Conservation (phyloP, 2,329 filamentous ascomycete species). For the Coniella vitis region DNA sequence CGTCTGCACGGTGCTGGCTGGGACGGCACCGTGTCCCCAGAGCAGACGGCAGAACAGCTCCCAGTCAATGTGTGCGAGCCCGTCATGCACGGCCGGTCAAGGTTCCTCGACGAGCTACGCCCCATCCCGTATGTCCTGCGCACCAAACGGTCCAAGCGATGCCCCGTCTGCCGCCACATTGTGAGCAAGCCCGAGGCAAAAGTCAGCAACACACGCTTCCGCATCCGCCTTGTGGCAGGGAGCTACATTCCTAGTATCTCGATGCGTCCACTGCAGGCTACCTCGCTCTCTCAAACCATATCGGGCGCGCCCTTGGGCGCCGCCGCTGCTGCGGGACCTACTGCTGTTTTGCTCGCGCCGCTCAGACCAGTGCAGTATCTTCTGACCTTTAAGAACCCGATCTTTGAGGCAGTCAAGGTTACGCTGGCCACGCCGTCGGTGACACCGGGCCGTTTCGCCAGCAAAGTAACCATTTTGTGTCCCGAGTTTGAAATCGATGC, state of each 20-base stretch:
- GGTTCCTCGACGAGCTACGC: constrained; percentile 67
- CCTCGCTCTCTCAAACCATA: constrained; percentile 19
- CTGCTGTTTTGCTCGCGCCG: constrained; percentile 41
- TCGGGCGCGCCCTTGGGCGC: constrained; percentile 11
- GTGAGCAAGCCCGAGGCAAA: constrained; percentile 92
- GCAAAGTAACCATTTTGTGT: constrained; percentile 84
- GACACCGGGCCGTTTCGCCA: constrained; percentile 70
- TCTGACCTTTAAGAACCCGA: constrained; percentile 84
- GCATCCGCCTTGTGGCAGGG: constrained; percentile 82
- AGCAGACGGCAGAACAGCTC: constrained; percentile 42
- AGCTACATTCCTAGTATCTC: constrained; percentile 81
- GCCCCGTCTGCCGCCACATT: constrained; percentile 87
- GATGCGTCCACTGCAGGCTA: constrained; percentile 52
- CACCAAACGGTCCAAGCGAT: constrained; percentile 91
- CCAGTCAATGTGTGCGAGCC: constrained; percentile 30
- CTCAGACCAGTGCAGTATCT: constrained; percentile 68
- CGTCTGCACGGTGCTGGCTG: constrained; percentile 54
- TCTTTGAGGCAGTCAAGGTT: constrained; percentile 85
- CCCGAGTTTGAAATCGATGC: constrained; percentile 91
- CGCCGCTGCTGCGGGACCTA: constrained; percentile 6
- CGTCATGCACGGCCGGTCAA: constrained; percentile 39
- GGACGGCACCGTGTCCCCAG: constrained; percentile 49
- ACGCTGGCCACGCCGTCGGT: constrained; percentile 76
- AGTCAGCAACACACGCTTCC: constrained; percentile 80
- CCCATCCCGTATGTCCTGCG: constrained; percentile 78